These are phyloP conservation scores for Avena insularis DNA, from an alignment of 176 grass and related monocot genomes.

Conservation along the genomic window DNA sequence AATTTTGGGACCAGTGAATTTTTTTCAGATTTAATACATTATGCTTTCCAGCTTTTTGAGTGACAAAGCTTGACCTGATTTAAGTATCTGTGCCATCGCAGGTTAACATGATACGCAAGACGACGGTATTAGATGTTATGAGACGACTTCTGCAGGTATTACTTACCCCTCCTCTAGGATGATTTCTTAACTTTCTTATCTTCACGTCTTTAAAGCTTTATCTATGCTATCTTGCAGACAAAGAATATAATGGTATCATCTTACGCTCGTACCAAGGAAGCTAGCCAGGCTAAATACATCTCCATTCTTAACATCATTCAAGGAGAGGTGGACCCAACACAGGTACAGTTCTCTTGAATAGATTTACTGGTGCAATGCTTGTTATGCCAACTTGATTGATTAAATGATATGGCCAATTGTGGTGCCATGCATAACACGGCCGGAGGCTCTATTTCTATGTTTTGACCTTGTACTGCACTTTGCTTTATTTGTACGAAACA, in stretches of 20 bases:
- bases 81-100: constrained; percentile 42
- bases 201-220: constrained; percentile 21
- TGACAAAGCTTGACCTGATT: constrained; percentile 32
- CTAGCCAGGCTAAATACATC: constrained; percentile 99
- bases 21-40: not conserved
- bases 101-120: constrained; percentile 99
- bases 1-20: constrained; percentile 34
- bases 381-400: not conserved
- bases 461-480: not conserved
- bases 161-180: not conserved
- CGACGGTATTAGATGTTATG: constrained; percentile 96
- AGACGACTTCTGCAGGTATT: constrained; percentile 89
- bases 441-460: constrained; percentile 12
- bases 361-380: constrained; percentile 24
- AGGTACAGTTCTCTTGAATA: constrained; percentile 56
- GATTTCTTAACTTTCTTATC: not conserved
- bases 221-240: constrained; percentile 61
- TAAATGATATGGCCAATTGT: not conserved
- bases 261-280: constrained; percentile 98
- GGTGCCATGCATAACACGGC: not conserved
- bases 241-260: constrained; percentile 99
- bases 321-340: constrained; percentile 98
- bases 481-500: not conserved
- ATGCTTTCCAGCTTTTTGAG: not conserved
- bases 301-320: constrained; percentile 99